Conservation (phyloP, 2,329 filamentous ascomycete species). For the Knoxdaviesia capensis region DNA sequence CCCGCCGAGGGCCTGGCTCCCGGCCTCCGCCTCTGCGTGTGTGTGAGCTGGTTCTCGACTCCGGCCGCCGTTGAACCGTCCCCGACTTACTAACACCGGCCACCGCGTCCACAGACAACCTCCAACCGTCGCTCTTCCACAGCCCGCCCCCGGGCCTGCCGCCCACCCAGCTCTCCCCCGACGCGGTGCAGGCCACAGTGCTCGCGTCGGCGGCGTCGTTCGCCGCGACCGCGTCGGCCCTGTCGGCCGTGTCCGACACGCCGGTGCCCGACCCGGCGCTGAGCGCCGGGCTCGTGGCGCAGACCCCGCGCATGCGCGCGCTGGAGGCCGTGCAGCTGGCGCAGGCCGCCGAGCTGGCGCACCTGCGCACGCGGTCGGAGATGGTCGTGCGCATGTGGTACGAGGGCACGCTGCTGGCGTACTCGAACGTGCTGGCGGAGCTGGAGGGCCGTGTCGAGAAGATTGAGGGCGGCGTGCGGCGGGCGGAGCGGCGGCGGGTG, state of each 20-base stretch:
- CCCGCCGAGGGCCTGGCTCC: not conserved
- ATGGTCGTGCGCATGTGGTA: constrained; percentile 49
- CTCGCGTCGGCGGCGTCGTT: constrained; percentile 35
- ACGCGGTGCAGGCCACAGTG: constrained; percentile 32
- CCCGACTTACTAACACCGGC: not conserved
- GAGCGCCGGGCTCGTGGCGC: constrained; percentile 32
- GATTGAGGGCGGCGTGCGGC: constrained; percentile 43
- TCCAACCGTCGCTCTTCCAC: constrained; percentile 34
- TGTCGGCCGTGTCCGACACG: constrained; percentile 34
- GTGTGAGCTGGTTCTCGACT: not conserved
- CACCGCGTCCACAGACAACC: constrained; percentile 25
- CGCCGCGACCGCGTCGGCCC: constrained; percentile 32
- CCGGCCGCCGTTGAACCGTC: not conserved
- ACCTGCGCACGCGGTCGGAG: constrained; percentile 43
- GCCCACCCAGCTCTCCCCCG: constrained; percentile 28
- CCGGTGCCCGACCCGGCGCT: constrained; percentile 33
- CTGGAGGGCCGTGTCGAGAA: constrained; percentile 47
- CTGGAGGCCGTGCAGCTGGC: constrained; percentile 38
- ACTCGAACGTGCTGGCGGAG: constrained; percentile 48
- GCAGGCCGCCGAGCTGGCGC: constrained; percentile 41
- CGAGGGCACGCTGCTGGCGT: constrained; percentile 46
- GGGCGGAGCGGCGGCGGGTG: constrained; percentile 28
- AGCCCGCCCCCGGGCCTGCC: constrained; percentile 21
- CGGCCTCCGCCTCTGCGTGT: not conserved
- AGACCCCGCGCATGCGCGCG: constrained; percentile 41